A percentile compares a stretch with the other conserved stretches of the same genome.
Conservation (phyloP, 2,329 filamentous ascomycete species). For the Keithomyces neogunnii region DNA sequence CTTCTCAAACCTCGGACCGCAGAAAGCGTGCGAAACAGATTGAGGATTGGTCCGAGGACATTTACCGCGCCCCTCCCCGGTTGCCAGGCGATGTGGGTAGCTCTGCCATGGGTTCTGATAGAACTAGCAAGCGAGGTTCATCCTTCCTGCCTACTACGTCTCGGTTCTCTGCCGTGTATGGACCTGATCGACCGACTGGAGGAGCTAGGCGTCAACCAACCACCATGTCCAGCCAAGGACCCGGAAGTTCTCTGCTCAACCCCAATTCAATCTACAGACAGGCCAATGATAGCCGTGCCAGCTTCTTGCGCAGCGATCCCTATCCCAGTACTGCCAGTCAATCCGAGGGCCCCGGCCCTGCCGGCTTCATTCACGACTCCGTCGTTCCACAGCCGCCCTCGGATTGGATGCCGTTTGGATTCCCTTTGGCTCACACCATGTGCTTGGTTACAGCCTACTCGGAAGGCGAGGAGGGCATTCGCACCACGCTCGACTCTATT, state of each 20-base stretch:
- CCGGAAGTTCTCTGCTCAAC: constrained; percentile 62
- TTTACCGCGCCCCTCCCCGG: constrained; percentile 82
- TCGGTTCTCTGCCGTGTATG: constrained; percentile 86
- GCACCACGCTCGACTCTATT: constrained; percentile 91
- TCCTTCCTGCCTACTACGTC: constrained; percentile 87
- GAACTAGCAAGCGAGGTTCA: constrained; percentile 71
- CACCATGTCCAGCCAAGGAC: constrained; percentile 89
- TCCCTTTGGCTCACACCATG: constrained; percentile 85
- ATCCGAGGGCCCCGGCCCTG: constrained; percentile 67
- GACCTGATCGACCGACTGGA: constrained; percentile 50
- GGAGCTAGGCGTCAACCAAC: constrained; percentile 55
- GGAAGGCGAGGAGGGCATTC: constrained; percentile 84
- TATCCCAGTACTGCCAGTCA: constrained; percentile 45
- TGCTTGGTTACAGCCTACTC: constrained; percentile 96
- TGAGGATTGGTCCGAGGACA: constrained; percentile 96
- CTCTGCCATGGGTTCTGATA: constrained; percentile 55
- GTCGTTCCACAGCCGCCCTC: constrained; percentile 94
- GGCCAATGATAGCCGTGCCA: constrained; percentile 53
- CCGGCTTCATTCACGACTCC: constrained; percentile 92
- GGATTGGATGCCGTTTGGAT: constrained; percentile 96
- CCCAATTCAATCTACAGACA: constrained; percentile 65
- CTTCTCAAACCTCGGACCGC: constrained; percentile 70
- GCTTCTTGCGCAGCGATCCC: constrained; percentile 54
- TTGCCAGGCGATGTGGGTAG: constrained; percentile 67
- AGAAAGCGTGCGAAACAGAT: constrained; percentile 88